Evolutionary conservation across 2,329 filamentous ascomycete genomes (phyloP), one percentile per base, ranked within the genome.

Genomic region (Biscogniauxia sp.): DNA sequence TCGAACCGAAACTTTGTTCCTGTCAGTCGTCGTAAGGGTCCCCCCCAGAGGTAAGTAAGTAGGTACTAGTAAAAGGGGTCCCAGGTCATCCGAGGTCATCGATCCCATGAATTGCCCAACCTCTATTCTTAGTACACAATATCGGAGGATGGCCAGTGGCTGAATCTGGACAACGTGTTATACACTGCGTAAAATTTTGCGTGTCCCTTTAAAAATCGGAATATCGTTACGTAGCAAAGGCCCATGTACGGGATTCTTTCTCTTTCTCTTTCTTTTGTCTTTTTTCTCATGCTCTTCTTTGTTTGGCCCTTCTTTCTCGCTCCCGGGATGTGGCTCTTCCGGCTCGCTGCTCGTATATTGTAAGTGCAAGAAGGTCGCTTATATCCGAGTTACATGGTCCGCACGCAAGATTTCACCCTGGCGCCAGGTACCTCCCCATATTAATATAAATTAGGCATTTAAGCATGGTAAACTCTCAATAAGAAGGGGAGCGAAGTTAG

Each of bases 91-190:
- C 32, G 41, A 25, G 13, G 20, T 50, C 11, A 45, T 45, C 11
- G 13, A 45, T 45, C 13, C 15, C 37, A 45, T 17, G 37, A 45
- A 13, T n/a, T 45, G 15, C 17, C n/a, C n/a, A n/a, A n/a, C n/a
- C 37, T 59, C 61, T 64, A 64, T 64, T 61, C 53, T 61, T 64
- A 64, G 61, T 20, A 63, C 54, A 25, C 9, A 13, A 28, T n/a
- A 20, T 11, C 17, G 37, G 17, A 45, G 37, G 2, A 17, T 45
- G 37, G 37, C 7, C 49, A 25, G 23, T 50, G 17, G 41, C n/a
- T 50, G 41, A 19, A 26, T 28, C 41, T 25, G 17, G 20, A 20
- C 28, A 5, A 56, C 23, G 41, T 51, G 23, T 51, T 37, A 50
- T 50, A n/a, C n/a, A 26, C 26, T 25, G 28, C 4, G 55, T 25